Base-by-base conservation (phyloP, 2,329 filamentous ascomycete species). In the Colletotrichum navitas region DNA sequence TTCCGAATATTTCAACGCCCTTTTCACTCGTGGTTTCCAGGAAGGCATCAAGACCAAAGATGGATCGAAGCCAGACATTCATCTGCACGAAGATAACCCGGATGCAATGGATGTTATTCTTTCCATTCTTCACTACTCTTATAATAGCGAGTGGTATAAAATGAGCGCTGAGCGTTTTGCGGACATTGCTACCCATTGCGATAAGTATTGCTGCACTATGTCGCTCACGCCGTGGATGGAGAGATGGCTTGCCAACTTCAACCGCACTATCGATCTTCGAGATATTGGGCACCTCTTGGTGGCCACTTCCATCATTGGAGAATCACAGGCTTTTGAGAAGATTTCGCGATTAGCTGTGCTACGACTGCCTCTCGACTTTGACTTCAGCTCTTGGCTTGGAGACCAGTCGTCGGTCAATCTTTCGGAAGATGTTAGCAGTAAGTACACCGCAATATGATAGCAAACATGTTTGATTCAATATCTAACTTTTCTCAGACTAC, bases 91-190 rank as follows among this genome's bases (percentile, higher is more conserved):
- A 6, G 66, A 56, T n/a, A 41, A 11, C 34, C 51, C 59, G 2
- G 66, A 49, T n/a, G 66, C 60, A 34, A 49, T 68, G 51, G 59
- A 63, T 2, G 54, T 68, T 3, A 43, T 63, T 6, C 51, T 63
- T 8, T 63, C 51, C 1, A 39, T 68, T 18, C 34, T 68, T 18
- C 51, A 63, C 32, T 51, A 49, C 14, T 1, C 45, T 18, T 29
- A 24, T 16, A 34, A 14, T 5, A 41, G n/a, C 16, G 26, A 47
- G n/a, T 47, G 59, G 59, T n/a, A 56, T 14, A 32, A 5, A 1
- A 34, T 68, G 10, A 63, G 32, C 24, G 26, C 66, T 41, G 49
- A 49, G n/a, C n/a, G 36, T 4, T 7, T 63, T 51, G 59, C 59
- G 12, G 21, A 51, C 10, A 26, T 68, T 10, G 66, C 49, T 5